These are phyloP conservation scores for Huiozyma naganishii DNA, from an alignment of 805 yeast genomes.

Conservation along the genomic window DNA sequence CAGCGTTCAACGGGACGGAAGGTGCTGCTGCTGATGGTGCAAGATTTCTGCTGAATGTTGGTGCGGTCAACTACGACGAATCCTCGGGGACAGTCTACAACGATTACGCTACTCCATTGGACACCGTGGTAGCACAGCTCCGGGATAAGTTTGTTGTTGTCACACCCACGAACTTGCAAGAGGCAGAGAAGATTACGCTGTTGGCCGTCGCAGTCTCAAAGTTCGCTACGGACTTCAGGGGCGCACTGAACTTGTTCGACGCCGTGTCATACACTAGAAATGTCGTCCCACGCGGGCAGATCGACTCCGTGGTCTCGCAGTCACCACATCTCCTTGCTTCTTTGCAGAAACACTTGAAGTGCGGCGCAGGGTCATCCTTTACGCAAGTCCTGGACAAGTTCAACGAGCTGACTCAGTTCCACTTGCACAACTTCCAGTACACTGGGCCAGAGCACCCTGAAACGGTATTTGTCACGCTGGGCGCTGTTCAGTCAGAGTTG, in stretches of 20 bases:
- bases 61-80: constrained; percentile 64
- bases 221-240: constrained; percentile 11
- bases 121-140: constrained; percentile 39
- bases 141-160: constrained; percentile 53
- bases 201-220: constrained; percentile 55
- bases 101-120: constrained; percentile 42
- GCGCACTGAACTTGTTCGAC: constrained; percentile 68
- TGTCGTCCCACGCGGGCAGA: neutral
- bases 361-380: constrained; percentile 11
- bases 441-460: constrained; percentile 49
- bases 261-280: constrained; percentile 43
- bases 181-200: constrained; percentile 57
- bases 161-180: constrained; percentile 50
- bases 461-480: constrained; percentile 74
- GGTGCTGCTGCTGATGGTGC: constrained; percentile 20
- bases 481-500: constrained; percentile 53
- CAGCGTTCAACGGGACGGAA: constrained; percentile 33
- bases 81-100: constrained; percentile 42
- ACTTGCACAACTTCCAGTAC: constrained; percentile 36
- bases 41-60: constrained; percentile 62
- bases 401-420: constrained; percentile 17
- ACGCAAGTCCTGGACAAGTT: constrained; percentile 20
- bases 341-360: constrained; percentile 6
- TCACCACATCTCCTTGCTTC: neutral
- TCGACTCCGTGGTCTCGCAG: no score